A percentile compares a stretch with the other conserved stretches of the same genome.
phyloP scores from a whole-genome alignment of 78 protist genomes.

The Protostelium mycophagum region DNA sequence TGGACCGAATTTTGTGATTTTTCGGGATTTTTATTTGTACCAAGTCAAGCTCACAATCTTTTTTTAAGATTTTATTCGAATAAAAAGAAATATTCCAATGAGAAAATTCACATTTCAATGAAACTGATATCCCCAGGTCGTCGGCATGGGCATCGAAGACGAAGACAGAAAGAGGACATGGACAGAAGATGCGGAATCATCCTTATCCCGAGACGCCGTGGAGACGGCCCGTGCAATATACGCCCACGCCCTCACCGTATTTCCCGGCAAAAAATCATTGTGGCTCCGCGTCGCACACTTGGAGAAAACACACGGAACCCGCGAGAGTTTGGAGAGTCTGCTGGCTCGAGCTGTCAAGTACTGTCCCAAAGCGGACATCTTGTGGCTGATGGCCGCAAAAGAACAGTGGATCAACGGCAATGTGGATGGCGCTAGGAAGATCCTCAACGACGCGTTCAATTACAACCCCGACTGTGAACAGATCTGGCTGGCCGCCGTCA shows the following conservation, averaged over 20 bases:
- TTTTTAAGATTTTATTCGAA: no score
- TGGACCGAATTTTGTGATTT: no score
- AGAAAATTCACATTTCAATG: no score
- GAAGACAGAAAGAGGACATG: conserved; percentile 84
- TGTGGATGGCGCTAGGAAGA: conserved; percentile 57
- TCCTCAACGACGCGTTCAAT: conserved; percentile 78
- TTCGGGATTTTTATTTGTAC: no score
- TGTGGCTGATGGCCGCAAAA: conserved; percentile 95
- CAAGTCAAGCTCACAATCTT: no score
- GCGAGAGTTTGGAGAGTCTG: conserved; percentile 67
- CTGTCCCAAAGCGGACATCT: conserved; percentile 87
- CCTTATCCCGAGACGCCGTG: conserved; percentile 20
- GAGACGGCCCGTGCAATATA: conserved; percentile 76
- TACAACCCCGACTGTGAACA: conserved; percentile 78
- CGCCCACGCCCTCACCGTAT: conserved; percentile 66
- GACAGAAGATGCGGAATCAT: conserved; percentile 86
- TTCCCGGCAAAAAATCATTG: conserved; percentile 75
- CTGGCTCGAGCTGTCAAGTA: conserved; percentile 70
- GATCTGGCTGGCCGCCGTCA: conserved; percentile 93
- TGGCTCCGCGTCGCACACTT: conserved; percentile 82
- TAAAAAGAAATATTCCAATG: no score
- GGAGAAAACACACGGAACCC: conserved; percentile 59
- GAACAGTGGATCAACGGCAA: conserved; percentile 84
- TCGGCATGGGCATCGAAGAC: conserved; percentile 82
- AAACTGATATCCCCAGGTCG: no score